These are phyloP conservation scores for Suhomyces kilbournensis DNA, from an alignment of 805 yeast genomes.

Conservation along the genomic window DNA sequence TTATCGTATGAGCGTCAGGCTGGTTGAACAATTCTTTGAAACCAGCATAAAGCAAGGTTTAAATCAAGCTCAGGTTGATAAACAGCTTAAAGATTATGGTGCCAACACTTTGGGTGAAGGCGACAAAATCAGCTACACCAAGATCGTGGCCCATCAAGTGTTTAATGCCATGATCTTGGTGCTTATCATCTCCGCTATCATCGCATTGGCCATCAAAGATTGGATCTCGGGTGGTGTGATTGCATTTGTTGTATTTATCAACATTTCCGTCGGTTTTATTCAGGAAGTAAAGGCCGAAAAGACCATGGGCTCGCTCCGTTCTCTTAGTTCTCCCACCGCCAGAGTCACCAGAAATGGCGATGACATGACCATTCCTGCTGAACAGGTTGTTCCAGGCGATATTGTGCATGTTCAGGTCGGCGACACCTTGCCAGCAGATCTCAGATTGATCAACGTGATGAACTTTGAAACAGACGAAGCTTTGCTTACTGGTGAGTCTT, in stretches of 20 bases:
- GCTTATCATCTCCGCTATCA: slow-evolving; percentile 62
- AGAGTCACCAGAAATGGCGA: slow-evolving; percentile 60
- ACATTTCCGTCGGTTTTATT: slow-evolving; percentile 62
- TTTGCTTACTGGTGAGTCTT: slow-evolving; percentile 61
- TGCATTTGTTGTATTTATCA: slow-evolving; percentile 60
- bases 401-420: slow-evolving; percentile 62
- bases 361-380: slow-evolving; percentile 56
- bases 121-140: slow-evolving; percentile 48
- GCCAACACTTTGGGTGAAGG: slow-evolving; percentile 61
- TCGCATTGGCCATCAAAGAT: slow-evolving; percentile 69
- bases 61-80: slow-evolving; percentile 15
- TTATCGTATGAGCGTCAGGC: slow-evolving; percentile 31
- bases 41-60: slow-evolving; percentile 50
- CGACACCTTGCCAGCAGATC: slow-evolving; percentile 74
- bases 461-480: slow-evolving; percentile 75
- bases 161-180: slow-evolving; percentile 80
- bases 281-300: slow-evolving; percentile 76
- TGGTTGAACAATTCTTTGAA: slow-evolving; percentile 35
- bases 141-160: slow-evolving; percentile 61
- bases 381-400: slow-evolving; percentile 73
- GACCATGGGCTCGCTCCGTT: slow-evolving; percentile 71
- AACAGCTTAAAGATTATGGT: slow-evolving; percentile 40
- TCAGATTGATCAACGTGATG: slow-evolving; percentile 53
- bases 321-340: slow-evolving; percentile 70
- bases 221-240: slow-evolving; percentile 85